Conservation (phyloP, 2,329 filamentous ascomycete species). For the Leptographium radiaticola region DNA sequence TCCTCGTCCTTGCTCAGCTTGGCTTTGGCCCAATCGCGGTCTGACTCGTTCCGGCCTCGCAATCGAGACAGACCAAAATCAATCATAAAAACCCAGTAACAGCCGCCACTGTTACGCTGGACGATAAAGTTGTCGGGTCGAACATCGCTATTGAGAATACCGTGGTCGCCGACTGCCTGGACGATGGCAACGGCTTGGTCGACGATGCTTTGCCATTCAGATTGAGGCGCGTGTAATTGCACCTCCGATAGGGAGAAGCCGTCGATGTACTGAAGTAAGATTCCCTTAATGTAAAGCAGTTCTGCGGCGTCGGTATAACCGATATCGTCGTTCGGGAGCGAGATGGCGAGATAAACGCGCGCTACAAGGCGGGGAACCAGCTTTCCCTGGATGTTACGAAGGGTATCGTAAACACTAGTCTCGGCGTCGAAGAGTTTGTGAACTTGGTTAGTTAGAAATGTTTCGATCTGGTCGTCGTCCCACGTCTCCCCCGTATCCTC, state of each 20-base stretch:
- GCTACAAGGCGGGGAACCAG: not conserved
- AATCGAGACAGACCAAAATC: not conserved
- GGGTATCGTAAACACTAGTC: not conserved
- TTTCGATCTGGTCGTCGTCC: not conserved
- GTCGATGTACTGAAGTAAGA: too few relatives aligned
- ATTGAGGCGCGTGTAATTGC: too few relatives aligned
- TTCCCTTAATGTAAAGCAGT: not conserved
- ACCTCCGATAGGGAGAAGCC: too few relatives aligned
- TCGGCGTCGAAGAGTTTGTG: not conserved
- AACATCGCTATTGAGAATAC: not conserved
- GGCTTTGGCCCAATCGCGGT: not conserved
- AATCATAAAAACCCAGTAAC: not conserved
- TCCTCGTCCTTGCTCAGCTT: not conserved
- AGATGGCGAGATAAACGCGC: not conserved
- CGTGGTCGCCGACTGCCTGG: not conserved
- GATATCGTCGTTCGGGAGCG: not conserved
- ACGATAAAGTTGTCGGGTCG: not conserved
- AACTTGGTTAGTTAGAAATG: not conserved
- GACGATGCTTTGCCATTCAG: too few relatives aligned
- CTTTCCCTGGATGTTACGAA: not conserved
- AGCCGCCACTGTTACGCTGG: not conserved
- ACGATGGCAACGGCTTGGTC: too few relatives aligned
- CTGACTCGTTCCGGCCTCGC: not conserved
- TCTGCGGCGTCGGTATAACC: not conserved
- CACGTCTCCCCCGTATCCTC: not conserved